Conservation (phyloP, 768 basidiomycete genomes). For the Glaciozyma martinii region DNA sequence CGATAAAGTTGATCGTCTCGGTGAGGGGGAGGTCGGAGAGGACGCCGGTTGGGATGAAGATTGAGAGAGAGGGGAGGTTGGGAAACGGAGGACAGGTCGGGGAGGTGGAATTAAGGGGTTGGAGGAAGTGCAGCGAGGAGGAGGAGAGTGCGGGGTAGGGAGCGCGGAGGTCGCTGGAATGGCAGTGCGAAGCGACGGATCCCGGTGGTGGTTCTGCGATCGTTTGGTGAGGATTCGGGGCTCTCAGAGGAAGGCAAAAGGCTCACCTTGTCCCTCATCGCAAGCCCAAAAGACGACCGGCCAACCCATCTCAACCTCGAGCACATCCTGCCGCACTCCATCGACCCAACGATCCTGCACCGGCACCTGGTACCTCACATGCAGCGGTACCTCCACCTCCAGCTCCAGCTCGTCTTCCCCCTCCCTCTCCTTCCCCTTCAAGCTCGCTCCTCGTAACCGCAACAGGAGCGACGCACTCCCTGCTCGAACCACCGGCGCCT, state of each 20-base stretch:
- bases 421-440: background rate
- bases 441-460: background rate
- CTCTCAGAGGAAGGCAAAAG: no score
- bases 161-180: no score
- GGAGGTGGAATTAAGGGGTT: background rate
- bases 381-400: constrained; percentile 17
- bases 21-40: constrained; percentile 16
- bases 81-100: background rate
- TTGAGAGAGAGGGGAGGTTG: background rate
- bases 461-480: background rate
- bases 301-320: constrained; percentile 8
- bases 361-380: constrained; percentile 25
- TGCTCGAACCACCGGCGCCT: constrained; percentile 11
- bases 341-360: constrained; percentile 1
- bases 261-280: background rate
- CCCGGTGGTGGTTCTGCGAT: background rate
- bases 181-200: no score
- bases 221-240: background rate
- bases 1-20: constrained; percentile 8
- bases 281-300: constrained; percentile 30
- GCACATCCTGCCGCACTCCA: background rate
- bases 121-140: constrained; percentile 15
- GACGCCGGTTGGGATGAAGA: constrained; percentile 13
- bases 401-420: background rate
- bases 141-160: background rate